Evolutionary conservation across 306 rosid species (phyloP), one percentile per base, ranked within the genome.

Genomic region (Dalbergia cultrata): DNA sequence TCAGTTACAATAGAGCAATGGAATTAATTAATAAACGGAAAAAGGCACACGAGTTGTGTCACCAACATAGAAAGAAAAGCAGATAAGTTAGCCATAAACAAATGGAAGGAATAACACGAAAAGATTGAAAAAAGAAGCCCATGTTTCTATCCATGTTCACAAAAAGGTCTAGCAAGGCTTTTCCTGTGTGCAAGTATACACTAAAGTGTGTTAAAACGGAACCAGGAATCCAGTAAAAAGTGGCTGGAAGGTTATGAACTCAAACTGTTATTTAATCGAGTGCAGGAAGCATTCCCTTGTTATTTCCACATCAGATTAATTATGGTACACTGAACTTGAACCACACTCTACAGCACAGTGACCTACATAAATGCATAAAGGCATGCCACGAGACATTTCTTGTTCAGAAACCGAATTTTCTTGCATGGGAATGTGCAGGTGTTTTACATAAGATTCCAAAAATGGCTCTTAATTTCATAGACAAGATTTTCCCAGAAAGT

Each of bases 161-260:
- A 59, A 54, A 80, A 79, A 83, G 77, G 73, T 61, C 67, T 59
- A 67, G 17, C 49, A 67, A 47, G 45, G 17, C 80, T 61, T 77
- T 60, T 37, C 73, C 73, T 69, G 47, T 50, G 34, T 70, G 77
- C 67, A 47, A 67, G 59, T 71, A 68, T 73, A 68, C 54, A 13
- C 68, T 72, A 74, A 78, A 81, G 73, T 58, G 67, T 66, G 70
- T 72, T 76, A 44, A 78, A 65, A 87, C 67, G 75, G 63, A 67
- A 84, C 90, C 97, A 78, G 90, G 85, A 90, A 90, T 92, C 87
- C 88, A 62, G 94, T 90, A 76, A 85, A 89, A 53, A 54, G 80
- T 83, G 77, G 39, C 43, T 67, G 79, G 86, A 88, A 70, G 70
- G 74, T 61, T 75, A 74, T 84, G 37, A 72, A 61, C 78, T 84